Conservation (phyloP, 2,329 filamentous ascomycete genomes). For the Aspergillus sojae region DNA sequence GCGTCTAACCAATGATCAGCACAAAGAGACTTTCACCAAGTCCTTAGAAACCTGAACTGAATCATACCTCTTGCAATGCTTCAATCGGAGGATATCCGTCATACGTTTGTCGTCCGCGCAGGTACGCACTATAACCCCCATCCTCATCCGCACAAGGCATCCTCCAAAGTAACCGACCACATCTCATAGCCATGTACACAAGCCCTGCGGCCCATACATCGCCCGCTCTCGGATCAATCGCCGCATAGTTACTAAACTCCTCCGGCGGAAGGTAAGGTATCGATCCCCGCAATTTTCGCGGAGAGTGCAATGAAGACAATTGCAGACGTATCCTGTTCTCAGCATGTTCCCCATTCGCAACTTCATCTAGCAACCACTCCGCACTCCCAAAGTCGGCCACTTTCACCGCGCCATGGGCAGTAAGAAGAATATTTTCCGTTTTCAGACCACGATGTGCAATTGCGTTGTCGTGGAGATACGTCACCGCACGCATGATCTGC, state of each 20-base stretch:
- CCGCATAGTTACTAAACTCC: conserved; percentile 13
- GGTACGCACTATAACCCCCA: conserved; percentile 27
- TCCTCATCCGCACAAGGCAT: conserved; percentile 30
- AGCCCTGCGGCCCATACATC: conserved; percentile 37
- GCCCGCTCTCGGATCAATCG: conserved; percentile 12
- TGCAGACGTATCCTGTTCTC: conserved; percentile 16
- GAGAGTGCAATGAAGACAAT: neutral
- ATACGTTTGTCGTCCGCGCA: conserved; percentile 17
- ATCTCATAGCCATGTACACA: conserved; percentile 31
- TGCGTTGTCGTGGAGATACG: conserved; percentile 74
- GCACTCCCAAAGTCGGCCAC: conserved; percentile 85
- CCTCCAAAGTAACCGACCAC: conserved; percentile 29
- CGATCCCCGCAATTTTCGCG: conserved; percentile 58
- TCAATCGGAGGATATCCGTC: conserved; percentile 33
- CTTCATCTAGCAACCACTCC: conserved; percentile 11
- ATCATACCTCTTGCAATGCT: conserved; percentile 25
- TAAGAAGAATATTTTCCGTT: conserved; percentile 88
- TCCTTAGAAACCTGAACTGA: neutral
- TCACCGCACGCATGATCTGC: conserved; percentile 45
- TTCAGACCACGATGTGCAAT: conserved; percentile 95
- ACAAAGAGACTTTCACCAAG: neutral
- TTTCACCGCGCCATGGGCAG: conserved; percentile 78
- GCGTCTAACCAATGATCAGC: conserved; percentile 13
- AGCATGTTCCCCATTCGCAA: neutral
- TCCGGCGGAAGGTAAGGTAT: conserved; percentile 87